A percentile compares a stretch with the other conserved stretches of the same genome.
These are phyloP conservation scores for Aurinia saxatilis DNA, from an alignment of 345 rosid species.

Conservation along the genomic window DNA sequence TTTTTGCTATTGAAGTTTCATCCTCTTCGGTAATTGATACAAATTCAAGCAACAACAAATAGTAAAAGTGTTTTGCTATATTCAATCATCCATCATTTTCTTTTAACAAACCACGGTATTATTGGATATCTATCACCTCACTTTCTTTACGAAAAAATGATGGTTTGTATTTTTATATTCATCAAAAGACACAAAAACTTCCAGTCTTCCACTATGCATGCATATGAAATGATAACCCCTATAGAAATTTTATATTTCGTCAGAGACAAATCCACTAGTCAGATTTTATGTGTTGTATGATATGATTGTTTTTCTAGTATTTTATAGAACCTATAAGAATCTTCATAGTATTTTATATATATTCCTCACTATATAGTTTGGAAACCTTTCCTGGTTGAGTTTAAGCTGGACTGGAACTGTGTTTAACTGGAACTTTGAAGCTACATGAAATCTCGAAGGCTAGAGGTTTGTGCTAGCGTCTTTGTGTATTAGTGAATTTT, in stretches of 20 bases:
- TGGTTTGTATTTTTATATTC: conserved; percentile 1
- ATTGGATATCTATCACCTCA: neutral
- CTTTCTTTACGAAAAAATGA: neutral
- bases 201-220: neutral
- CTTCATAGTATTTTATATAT: neutral
- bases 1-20: conserved; percentile 5
- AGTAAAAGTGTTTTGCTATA: neutral
- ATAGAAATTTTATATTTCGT: neutral
- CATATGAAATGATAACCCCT: neutral
- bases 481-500: too few relatives aligned
- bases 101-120: conserved; percentile 7
- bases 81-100: conserved; percentile 24
- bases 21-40: conserved; percentile 16
- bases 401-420: too few relatives aligned
- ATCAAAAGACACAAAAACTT: conserved; percentile 1
- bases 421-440: too few relatives aligned
- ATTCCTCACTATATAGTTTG: neutral
- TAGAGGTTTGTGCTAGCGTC: too few relatives aligned
- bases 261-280: conserved; percentile 4
- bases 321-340: neutral
- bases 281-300: neutral
- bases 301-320: neutral
- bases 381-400: too few relatives aligned
- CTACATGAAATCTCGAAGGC: too few relatives aligned
- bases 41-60: conserved; percentile 5